These are phyloP conservation scores for Sporisorium scitamineum DNA, from an alignment of 1,284 basidiomycete genomes.

Conservation along the genomic window DNA sequence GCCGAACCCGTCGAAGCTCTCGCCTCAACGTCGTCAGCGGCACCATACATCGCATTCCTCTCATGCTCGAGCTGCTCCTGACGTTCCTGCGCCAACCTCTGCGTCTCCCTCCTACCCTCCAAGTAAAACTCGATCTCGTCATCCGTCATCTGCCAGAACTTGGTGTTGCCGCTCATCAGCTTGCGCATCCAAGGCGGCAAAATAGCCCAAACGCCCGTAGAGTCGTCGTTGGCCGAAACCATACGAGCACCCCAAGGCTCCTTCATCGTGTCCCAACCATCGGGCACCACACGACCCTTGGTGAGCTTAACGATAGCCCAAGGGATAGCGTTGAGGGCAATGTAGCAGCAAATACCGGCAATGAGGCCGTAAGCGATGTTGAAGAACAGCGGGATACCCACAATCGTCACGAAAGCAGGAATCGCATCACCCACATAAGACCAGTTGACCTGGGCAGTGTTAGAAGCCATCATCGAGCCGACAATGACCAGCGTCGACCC, in stretches of 20 bases:
- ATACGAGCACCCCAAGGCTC: conserved; percentile 61
- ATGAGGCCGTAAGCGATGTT: conserved; percentile 92
- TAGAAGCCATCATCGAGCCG: conserved; percentile 88
- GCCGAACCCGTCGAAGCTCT: conserved; percentile 24
- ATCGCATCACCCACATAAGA: conserved; percentile 83
- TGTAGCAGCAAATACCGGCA: conserved; percentile 79
- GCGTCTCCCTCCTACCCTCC: conserved; percentile 60
- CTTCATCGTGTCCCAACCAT: conserved; percentile 71
- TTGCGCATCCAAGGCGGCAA: conserved; percentile 66
- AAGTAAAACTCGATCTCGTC: conserved; percentile 64
- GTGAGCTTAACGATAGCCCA: conserved; percentile 74
- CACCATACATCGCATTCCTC: conserved; percentile 47
- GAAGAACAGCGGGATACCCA: conserved; percentile 59
- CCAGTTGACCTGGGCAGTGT: conserved; percentile 89
- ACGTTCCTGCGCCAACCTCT: conserved; percentile 44
- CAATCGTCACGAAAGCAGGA: conserved; percentile 71
- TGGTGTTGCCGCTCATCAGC: conserved; percentile 54
- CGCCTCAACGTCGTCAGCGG: conserved; percentile 47
- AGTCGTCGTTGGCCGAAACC: conserved; percentile 48
- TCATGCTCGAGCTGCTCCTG: conserved; percentile 54
- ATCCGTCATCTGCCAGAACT: conserved; percentile 65
- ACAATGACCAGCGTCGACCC: conserved; percentile 88
- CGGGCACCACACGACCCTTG: conserved; percentile 77
- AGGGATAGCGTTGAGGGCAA: conserved; percentile 80
- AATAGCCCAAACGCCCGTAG: conserved; percentile 47